A percentile compares a stretch with the other conserved stretches of the same genome.
phyloP scores from a whole-genome alignment of 345 rosid genomes.

The Isatis tinctoria region DNA sequence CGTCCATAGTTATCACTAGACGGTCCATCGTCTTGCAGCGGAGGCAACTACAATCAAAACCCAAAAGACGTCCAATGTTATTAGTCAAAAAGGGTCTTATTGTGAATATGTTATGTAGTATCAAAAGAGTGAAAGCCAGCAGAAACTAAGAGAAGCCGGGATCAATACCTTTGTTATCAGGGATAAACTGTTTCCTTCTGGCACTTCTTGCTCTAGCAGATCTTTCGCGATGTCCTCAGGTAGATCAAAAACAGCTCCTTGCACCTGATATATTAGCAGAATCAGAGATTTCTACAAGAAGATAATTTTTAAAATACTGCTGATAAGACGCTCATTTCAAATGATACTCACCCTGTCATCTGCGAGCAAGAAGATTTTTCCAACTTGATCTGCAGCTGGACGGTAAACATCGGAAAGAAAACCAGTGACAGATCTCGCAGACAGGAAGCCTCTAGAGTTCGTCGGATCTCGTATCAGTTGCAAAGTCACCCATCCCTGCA shows the following conservation, averaged over 20 bases:
- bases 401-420: slow-evolving; percentile 85
- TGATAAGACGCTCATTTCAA: background rate
- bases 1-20: slow-evolving; percentile 73
- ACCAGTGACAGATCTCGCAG: slow-evolving; percentile 89
- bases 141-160: background rate
- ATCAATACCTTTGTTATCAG: slow-evolving; percentile 67
- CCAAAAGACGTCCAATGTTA: background rate
- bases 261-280: slow-evolving; percentile 52
- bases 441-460: slow-evolving; percentile 60
- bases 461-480: slow-evolving; percentile 78
- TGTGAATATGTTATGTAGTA: background rate
- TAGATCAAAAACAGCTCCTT: slow-evolving; percentile 95
- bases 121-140: background rate
- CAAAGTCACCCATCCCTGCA: slow-evolving; percentile 88
- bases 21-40: slow-evolving; percentile 93
- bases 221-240: slow-evolving; percentile 91
- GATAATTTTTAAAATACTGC: background rate
- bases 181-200: slow-evolving; percentile 72
- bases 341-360: slow-evolving; percentile 66
- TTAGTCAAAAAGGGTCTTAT: background rate
- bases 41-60: slow-evolving; percentile 59
- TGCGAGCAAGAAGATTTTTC: slow-evolving; percentile 80
- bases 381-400: slow-evolving; percentile 87
- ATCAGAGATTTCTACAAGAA: background rate
- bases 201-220: slow-evolving; percentile 62